These are phyloP conservation scores for Scheffersomyces quercinus DNA, from an alignment of 1,139 yeast genomes.

Conservation along the genomic window DNA sequence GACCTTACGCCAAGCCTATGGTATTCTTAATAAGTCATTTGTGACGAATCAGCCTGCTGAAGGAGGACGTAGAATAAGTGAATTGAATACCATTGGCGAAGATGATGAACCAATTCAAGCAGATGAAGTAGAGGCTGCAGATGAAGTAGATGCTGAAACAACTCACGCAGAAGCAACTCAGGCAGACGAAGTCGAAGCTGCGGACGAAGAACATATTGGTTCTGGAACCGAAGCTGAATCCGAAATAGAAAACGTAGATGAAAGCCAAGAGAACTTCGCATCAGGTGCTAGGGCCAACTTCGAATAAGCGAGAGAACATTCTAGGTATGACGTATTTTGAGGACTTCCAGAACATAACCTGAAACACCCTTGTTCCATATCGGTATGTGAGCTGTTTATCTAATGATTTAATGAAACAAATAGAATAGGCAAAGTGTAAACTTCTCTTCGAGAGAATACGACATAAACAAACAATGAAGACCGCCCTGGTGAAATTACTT, in stretches of 20 bases:
- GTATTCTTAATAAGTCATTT: conserved; percentile 10
- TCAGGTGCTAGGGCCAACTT: not conserved
- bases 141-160: not conserved
- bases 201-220: conserved; percentile 2
- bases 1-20: conserved; percentile 9
- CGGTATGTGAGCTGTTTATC: too few relatives aligned
- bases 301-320: not conserved
- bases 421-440: too few relatives aligned
- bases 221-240: too few relatives aligned
- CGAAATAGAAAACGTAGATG: not conserved
- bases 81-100: not conserved
- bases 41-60: conserved; percentile 9
- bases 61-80: not conserved
- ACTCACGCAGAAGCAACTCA: conserved; percentile 1
- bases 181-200: conserved; percentile 6
- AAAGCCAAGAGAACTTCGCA: not conserved
- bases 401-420: too few relatives aligned
- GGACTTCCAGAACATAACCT: too few relatives aligned
- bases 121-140: conserved; percentile 6
- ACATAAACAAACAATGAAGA: too few relatives aligned
- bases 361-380: too few relatives aligned
- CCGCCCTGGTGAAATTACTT: too few relatives aligned
- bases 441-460: too few relatives aligned
- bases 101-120: not conserved
- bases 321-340: too few relatives aligned